Percentiles rank a stretch among this genome's conserved stretches.
These are phyloP conservation scores for Xerocomus potaroensis DNA, from an alignment of 768 basidiomycete genomes.

Conservation along the genomic window DNA sequence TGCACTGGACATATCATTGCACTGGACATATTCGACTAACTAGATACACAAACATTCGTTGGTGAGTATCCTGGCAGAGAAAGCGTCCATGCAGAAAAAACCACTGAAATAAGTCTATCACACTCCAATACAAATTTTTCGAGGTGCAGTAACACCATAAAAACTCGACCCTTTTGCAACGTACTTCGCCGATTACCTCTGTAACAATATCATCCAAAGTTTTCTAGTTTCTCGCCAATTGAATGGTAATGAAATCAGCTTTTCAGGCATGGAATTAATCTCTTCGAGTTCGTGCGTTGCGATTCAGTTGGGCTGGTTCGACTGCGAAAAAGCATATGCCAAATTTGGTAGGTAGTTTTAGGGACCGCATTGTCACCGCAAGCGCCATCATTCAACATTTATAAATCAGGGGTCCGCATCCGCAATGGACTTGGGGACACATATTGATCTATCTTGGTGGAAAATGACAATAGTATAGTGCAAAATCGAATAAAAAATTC, in stretches of 20 bases:
- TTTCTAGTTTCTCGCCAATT: not conserved
- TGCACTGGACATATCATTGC: slow-evolving; percentile 24
- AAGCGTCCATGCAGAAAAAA: not conserved
- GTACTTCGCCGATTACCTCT: not conserved
- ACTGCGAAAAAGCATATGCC: slow-evolving; percentile 15
- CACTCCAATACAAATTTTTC: not conserved
- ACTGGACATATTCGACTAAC: slow-evolving; percentile 14
- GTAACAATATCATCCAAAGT: not conserved
- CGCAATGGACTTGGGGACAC: too few relatives aligned
- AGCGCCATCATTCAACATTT: not conserved
- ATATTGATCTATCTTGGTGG: too few relatives aligned
- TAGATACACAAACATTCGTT: not conserved
- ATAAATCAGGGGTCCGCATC: too few relatives aligned
- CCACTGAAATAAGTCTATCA: not conserved
- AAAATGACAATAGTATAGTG: too few relatives aligned
- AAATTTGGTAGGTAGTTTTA: slow-evolving; percentile 28
- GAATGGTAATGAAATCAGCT: too few relatives aligned
- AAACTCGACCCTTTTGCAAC: not conserved
- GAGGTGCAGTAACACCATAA: not conserved
- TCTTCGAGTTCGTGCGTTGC: too few relatives aligned
- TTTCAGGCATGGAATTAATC: too few relatives aligned
- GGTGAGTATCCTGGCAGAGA: not conserved
- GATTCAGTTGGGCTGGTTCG: not conserved
- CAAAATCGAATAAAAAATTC: too few relatives aligned
- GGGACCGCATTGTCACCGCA: not conserved